Evolutionary conservation across 306 rosid genomes (phyloP), one percentile per base, ranked within the genome.

Genomic region (Crotalaria pallida): DNA sequence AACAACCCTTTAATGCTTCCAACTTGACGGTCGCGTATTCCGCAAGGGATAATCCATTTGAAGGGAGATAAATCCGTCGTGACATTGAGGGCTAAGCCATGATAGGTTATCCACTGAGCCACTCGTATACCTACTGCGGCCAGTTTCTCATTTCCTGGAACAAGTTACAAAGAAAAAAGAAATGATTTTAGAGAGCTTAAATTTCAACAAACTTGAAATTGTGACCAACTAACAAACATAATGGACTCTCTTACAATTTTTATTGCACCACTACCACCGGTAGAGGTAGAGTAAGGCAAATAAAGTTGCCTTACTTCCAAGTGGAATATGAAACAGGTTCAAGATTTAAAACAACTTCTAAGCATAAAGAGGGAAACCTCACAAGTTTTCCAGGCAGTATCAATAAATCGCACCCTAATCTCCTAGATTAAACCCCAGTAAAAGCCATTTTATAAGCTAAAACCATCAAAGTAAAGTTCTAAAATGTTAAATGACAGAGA

Each of bases 111-210:
- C 95, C 95, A 87, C 22, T 67, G 81, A 24, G 65, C 58, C 63
- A 82, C 96, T 67, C 85, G 68, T 53, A 92, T 84, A 5, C 92
- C 96, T 19, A 88, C 74, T 7, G 88, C 91, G n/a, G 91, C 96
- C 11, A 92, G 56, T 88, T 92, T 92, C 87, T 86, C 82, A 51
- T 89, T 82, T 70, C 91, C 96, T 89, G 87, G 29, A 69, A 47
- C 10, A 17, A 29, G 44, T 29, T 26, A 66, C 29, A 19, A 27
- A 29, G 6, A 55, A 78, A 75, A 29, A 80, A 62, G 6, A 31
- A 34, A 48, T 23, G 6, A 58, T 51, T 8, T 21, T 4, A 12
- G 43, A 19, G 21, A 16, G 33, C 49, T 70, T 13, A 47, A 58
- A 51, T 36, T 58, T 61, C 43, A 43, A 5, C 50, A 41, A 21